Percentiles rank a stretch among this genome's conserved stretches.
Evolutionary conservation across 208 protist genomes (phyloP).

Genomic region (Naegleria fowleri): DNA sequence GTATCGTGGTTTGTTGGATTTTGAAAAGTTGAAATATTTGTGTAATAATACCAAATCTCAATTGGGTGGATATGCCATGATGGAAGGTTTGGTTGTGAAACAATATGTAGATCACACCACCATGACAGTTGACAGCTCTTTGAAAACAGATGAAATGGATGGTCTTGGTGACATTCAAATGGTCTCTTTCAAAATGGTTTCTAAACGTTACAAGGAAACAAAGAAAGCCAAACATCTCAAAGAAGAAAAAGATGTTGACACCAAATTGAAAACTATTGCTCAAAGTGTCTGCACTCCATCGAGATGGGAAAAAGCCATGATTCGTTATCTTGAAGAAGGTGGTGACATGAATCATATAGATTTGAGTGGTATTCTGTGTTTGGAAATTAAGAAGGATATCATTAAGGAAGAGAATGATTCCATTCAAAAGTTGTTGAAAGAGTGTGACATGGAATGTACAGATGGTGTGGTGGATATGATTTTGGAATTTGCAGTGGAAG

Average conservation of each 20-base stretch:
- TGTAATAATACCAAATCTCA: background rate
- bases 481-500: background rate
- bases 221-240: background rate
- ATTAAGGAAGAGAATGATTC: background rate
- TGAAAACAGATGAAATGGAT: too few relatives aligned
- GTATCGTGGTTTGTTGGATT: background rate
- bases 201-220: background rate
- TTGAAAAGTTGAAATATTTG: background rate
- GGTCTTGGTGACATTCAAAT: background rate
- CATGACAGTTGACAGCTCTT: too few relatives aligned
- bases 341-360: background rate
- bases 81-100: background rate
- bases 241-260: background rate
- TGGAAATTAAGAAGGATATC: background rate
- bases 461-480: background rate
- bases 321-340: background rate
- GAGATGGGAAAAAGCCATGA: background rate
- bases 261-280: background rate
- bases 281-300: background rate
- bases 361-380: background rate
- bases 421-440: background rate
- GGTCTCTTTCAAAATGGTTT: background rate
- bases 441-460: background rate
- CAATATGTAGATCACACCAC: background rate
- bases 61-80: background rate